Base-by-base conservation (phyloP, 306 rosid genomes). In the Vigna nakashimae region DNA sequence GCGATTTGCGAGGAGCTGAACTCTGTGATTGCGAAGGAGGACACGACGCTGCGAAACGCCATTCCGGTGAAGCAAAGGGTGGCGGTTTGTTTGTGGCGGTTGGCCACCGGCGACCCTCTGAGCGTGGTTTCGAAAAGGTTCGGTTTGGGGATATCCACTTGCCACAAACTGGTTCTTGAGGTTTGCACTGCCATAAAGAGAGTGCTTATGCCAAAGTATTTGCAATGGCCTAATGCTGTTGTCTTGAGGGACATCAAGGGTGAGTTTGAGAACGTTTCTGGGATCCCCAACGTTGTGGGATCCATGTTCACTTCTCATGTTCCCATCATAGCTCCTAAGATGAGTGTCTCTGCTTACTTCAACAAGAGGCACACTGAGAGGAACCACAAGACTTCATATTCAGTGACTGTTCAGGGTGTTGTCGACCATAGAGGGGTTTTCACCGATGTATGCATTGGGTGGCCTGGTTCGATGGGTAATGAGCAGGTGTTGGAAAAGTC, bases 401-500 rank as follows among this genome's bases (percentile, higher is more conserved):
- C 98, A 0, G 89, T 93, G 5, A 93, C 98, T 0, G 94, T 93
- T 77, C 98, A 93, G 65, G 98, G 97, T 2, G 98, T 89, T 0
- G 94, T 93, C 30, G 91, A 93, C 22, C 89, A 92, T 0, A 87
- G 79, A 73, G 97, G 98, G 42, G 89, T 89, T 7, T 93, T 91
- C 38, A 81, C 94, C 0, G 98, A 93, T 34, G 94, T 93, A 0
- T 93, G 98, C 58, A 93, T 93, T 18, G 98, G 98, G 0, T 93
- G 98, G 97, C 98, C 98, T 14, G 98, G 98, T 15, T 91, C 98
- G 9, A 86, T 93, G 94, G 84, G 84, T 7, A 91, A 93, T 69
- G 97, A 91, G 53, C 93, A 93, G 68, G 98, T 93, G 26, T 68
- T 93, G 38, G 98, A 89, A 67, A 89, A 87, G 36, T 89, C 94